Evolutionary conservation across 2,329 filamentous ascomycete species (phyloP), one percentile per base, ranked within the genome.

Genomic region (Sarocladiaceae sp.): DNA sequence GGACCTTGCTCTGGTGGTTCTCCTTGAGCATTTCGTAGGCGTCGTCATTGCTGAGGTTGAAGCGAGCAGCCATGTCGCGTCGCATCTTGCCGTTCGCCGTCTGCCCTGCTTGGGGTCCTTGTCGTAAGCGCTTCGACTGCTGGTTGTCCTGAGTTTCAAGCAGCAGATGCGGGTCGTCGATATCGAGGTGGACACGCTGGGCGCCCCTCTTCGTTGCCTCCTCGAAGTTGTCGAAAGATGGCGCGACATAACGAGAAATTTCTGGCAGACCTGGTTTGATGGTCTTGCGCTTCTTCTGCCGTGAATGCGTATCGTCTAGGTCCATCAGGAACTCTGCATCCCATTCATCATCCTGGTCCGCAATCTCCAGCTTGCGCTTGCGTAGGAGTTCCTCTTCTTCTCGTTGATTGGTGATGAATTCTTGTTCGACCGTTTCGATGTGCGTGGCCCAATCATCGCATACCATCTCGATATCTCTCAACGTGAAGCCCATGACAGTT

Each of bases 1-100:
- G 82, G 49, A 98, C 87, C 65, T 95, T 97, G 73, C 88, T 89
- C 66, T 95, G 88, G 58, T 95, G 90, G 58, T 96, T 97, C 63
- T 95, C 89, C 65, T 97, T 97, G 34, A 98, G 77, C 48, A 89
- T 80, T 58, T 97, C 90, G 61, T 98, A 98, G 2, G 90, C 90
- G 47, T 93, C 85, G 57, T 98, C 93, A 51, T 97, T 97, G 23
- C 90, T 95, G 47, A 94, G 86, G 59, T 97, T 97, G 73, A 95
- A 98, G 33, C 91, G 83, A 53, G 84, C 79, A 29, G 79, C 79
- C 27, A 95, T 75, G 45, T 87, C 82, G 45, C 83, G 85, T 3
- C 82, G 80, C 33, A 88, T 67, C 42, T 81, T 83, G 13, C 82
- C 80, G 46, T 79, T 83, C 6, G 77, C 80, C 69, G 81, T 82